Evolutionary conservation across 352 stramenopile genomes (phyloP).

Genomic region (Pythium rhizo-oryzae): DNA sequence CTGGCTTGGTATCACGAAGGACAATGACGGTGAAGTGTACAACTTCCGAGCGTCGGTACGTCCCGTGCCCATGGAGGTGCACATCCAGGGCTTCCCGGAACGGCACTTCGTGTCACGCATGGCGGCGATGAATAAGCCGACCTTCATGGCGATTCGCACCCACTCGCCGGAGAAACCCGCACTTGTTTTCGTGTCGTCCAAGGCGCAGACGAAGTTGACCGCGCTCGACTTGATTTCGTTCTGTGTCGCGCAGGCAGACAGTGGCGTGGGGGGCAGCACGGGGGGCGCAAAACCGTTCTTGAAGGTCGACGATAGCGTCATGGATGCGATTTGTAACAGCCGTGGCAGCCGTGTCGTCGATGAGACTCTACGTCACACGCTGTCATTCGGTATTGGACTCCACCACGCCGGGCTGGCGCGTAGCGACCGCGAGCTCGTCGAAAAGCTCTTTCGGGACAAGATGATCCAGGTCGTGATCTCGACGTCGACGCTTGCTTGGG

Average conservation of each 20-base stretch:
- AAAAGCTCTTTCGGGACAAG: slow-evolving; percentile 95
- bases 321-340: slow-evolving; percentile 78
- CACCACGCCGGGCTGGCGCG: slow-evolving; percentile 94
- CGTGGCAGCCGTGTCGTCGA: slow-evolving; percentile 85
- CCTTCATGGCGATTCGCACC: slow-evolving; percentile 96
- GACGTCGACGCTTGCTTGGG: slow-evolving; percentile 94
- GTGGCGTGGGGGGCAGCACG: slow-evolving; percentile 62
- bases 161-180: slow-evolving; percentile 93
- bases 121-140: slow-evolving; percentile 99
- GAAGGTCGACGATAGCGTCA: slow-evolving; percentile 88
- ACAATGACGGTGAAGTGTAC: slow-evolving; percentile 83
- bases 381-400: slow-evolving; percentile 98
- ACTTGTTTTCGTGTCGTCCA: slow-evolving; percentile 99
- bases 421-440: slow-evolving; percentile 95
- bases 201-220: slow-evolving; percentile 97
- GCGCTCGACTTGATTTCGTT: slow-evolving; percentile 98
- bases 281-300: slow-evolving; percentile 94
- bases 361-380: slow-evolving; percentile 93
- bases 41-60: slow-evolving; percentile 96
- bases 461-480: slow-evolving; percentile 97
- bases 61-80: slow-evolving; percentile 96
- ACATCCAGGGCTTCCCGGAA: slow-evolving; percentile 96
- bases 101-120: slow-evolving; percentile 98
- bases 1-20: slow-evolving; percentile 95
- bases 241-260: slow-evolving; percentile 57